Conservation (phyloP, 2,329 filamentous ascomycete genomes). For the Mollisiaceae sp. region DNA sequence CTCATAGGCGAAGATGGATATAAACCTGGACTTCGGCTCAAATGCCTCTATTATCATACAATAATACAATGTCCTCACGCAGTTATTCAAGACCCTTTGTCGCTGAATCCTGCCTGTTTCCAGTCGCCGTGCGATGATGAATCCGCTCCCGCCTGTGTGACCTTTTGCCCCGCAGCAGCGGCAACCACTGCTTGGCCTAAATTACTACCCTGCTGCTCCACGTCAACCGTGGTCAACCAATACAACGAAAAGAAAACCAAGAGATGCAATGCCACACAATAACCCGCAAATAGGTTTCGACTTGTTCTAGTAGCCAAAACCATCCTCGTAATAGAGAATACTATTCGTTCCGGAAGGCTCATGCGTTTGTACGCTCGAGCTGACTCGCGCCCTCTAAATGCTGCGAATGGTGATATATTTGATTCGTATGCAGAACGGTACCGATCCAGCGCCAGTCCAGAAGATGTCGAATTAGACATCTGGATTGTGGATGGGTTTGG, state of each 20-base stretch:
- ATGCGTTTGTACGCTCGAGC: conserved; percentile 90
- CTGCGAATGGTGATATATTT: conserved; percentile 93
- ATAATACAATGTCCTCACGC: conserved; percentile 32
- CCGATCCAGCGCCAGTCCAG: conserved; percentile 75
- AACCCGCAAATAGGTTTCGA: conserved; percentile 90
- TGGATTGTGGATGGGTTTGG: conserved; percentile 76
- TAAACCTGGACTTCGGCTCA: conserved; percentile 14
- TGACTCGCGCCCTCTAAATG: conserved; percentile 92
- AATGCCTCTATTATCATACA: conserved; percentile 35
- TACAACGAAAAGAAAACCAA: conserved; percentile 88
- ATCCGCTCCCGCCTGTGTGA: conserved; percentile 43
- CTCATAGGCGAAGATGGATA: conserved; percentile 5
- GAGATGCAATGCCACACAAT: conserved; percentile 87
- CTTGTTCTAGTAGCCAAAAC: conserved; percentile 89
- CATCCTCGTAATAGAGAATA: conserved; percentile 90
- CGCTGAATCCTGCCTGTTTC: conserved; percentile 58
- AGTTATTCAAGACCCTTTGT: conserved; percentile 33
- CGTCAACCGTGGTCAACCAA: conserved; percentile 75
- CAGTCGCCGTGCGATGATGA: conserved; percentile 57
- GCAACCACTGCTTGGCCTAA: conserved; percentile 49
- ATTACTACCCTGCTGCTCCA: conserved; percentile 52
- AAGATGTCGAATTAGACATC: conserved; percentile 63
- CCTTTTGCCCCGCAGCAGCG: conserved; percentile 46
- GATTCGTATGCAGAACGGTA: conserved; percentile 94
- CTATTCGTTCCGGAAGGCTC: conserved; percentile 86